Conservation (phyloP, 805 yeast species). For the Yamadazyma scolyti region DNA sequence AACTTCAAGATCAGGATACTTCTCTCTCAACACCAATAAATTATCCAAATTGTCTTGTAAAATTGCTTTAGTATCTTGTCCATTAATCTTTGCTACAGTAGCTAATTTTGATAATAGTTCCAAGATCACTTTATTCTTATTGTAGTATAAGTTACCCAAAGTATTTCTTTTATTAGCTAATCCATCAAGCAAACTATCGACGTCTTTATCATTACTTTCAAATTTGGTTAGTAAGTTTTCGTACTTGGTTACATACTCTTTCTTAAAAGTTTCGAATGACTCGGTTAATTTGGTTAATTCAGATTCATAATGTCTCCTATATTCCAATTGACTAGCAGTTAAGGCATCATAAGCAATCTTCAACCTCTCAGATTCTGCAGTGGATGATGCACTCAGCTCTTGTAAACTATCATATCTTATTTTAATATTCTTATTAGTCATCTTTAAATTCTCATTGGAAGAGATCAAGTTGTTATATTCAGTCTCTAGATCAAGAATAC, state of each 20-base stretch:
- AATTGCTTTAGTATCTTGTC: slow-evolving; percentile 43
- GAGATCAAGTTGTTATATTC: slow-evolving; percentile 48
- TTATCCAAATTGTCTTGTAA: slow-evolving; percentile 46
- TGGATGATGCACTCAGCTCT: slow-evolving; percentile 39
- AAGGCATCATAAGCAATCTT: slow-evolving; percentile 59
- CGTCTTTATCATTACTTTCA: slow-evolving; percentile 44
- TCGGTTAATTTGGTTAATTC: slow-evolving; percentile 39
- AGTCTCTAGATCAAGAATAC: slow-evolving; percentile 62
- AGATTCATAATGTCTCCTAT: slow-evolving; percentile 43
- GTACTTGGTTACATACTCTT: slow-evolving; percentile 30
- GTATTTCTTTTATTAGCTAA: slow-evolving; percentile 44
- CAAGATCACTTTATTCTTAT: slow-evolving; percentile 42
- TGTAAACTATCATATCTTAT: slow-evolving; percentile 47
- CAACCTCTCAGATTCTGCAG: slow-evolving; percentile 53
- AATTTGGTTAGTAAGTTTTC: slow-evolving; percentile 34
- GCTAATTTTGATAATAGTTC: slow-evolving; percentile 44
- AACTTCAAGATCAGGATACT: slow-evolving; percentile 32
- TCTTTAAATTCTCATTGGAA: slow-evolving; percentile 44
- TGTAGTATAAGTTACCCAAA: slow-evolving; percentile 46
- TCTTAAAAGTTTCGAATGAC: slow-evolving; percentile 34
- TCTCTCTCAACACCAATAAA: slow-evolving; percentile 35
- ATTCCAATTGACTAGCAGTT: slow-evolving; percentile 48
- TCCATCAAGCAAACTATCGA: slow-evolving; percentile 47
- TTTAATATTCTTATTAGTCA: slow-evolving; percentile 48
- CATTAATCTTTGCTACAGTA: slow-evolving; percentile 42